These are phyloP conservation scores for Tremellales sp. DNA, from an alignment of 1,284 basidiomycete species.

Conservation along the genomic window DNA sequence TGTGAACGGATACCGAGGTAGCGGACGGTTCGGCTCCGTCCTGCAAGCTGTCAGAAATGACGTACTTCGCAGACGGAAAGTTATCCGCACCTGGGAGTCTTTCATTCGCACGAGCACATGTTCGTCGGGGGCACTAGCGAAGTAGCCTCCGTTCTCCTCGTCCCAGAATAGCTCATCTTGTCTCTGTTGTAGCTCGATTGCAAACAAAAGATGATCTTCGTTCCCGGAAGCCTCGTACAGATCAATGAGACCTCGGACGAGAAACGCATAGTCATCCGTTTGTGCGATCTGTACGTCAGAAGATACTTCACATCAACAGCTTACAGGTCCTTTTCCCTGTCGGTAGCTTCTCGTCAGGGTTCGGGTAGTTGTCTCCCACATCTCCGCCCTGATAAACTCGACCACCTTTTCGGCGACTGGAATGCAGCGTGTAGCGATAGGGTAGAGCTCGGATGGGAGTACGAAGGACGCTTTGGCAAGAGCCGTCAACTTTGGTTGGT, in stretches of 20 bases:
- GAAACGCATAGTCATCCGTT: conserved; percentile 44
- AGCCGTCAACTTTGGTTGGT: conserved; percentile 24
- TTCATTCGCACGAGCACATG: conserved; percentile 52
- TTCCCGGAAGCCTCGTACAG: conserved; percentile 50
- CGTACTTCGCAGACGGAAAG: background rate
- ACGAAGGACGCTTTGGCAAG: conserved; percentile 22
- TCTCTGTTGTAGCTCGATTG: conserved; percentile 47
- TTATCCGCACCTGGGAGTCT: conserved; percentile 38
- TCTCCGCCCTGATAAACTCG: conserved; percentile 24
- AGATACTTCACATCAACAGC: background rate
- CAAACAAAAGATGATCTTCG: conserved; percentile 45
- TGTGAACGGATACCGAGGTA: conserved; percentile 47
- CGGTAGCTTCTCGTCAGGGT: conserved; percentile 34
- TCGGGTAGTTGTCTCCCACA: conserved; percentile 24
- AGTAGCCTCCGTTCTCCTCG: conserved; percentile 49
- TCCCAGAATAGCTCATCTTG: conserved; percentile 53
- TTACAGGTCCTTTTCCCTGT: conserved; percentile 38
- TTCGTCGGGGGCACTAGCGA: conserved; percentile 48
- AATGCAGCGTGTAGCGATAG: conserved; percentile 14
- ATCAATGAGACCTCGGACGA: conserved; percentile 43
- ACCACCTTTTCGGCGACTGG: conserved; percentile 22
- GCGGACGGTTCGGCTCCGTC: conserved; percentile 54
- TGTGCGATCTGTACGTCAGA: conserved; percentile 22
- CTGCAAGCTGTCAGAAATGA: conserved; percentile 20
- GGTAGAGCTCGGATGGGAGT: conserved; percentile 18